Evolutionary conservation across 2,329 filamentous ascomycete genomes (phyloP).

Genomic region (Penicillium brevicompactum): DNA sequence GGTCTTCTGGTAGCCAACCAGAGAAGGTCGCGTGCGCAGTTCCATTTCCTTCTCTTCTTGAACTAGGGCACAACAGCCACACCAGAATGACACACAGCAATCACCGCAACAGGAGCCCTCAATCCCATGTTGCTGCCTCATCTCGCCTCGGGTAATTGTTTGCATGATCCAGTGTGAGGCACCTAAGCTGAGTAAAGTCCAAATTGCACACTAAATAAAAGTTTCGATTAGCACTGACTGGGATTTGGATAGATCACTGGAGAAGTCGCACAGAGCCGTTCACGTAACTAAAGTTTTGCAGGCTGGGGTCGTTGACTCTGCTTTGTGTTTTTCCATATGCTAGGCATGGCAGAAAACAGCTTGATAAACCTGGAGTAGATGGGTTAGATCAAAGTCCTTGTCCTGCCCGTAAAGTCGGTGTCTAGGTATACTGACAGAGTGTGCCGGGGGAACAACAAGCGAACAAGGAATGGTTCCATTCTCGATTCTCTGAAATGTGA

Average conservation of each 20-base stretch:
- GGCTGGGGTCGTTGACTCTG: constrained; percentile 6
- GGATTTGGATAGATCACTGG: too few relatives aligned
- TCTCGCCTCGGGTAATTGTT: constrained; percentile 17
- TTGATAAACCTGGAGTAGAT: constrained; percentile 9
- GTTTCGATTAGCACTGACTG: too few relatives aligned
- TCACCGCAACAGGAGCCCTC: constrained; percentile 19
- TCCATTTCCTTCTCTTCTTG: constrained; percentile 26
- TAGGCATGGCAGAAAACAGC: constrained; percentile 20
- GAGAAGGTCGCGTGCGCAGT: constrained; percentile 14
- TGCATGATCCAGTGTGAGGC: constrained; percentile 22
- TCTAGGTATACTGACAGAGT: constrained; percentile 13
- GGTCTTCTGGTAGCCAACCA: neutral
- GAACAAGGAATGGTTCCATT: constrained; percentile 21
- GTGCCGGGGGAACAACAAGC: constrained; percentile 16
- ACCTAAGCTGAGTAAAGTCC: constrained; percentile 14
- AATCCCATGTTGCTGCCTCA: constrained; percentile 19
- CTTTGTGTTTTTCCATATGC: constrained; percentile 22
- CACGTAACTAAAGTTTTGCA: constrained; percentile 10
- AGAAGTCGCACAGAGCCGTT: constrained; percentile 3
- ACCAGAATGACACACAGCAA: constrained; percentile 19
- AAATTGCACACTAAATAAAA: constrained; percentile 16
- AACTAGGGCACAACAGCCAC: constrained; percentile 21
- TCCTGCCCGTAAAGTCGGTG: neutral
- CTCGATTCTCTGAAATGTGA: neutral
- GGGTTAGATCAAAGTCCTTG: neutral